Evolutionary conservation across 257 asterid genomes (phyloP).

Genomic region (Eucommia ulmoides): DNA sequence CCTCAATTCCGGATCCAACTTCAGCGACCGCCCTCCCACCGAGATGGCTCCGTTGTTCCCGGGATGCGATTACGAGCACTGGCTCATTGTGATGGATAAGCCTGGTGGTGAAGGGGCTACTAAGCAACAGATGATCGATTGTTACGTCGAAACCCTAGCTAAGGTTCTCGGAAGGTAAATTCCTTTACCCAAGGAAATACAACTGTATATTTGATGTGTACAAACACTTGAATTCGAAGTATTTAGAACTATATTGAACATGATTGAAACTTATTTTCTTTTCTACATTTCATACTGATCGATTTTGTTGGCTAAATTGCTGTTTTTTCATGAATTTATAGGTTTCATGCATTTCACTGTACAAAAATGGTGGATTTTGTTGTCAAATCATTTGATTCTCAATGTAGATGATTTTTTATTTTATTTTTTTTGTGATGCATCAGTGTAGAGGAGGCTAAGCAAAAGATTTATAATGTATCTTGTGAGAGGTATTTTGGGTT

Average conservation of each 20-base stretch:
- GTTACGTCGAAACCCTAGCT: slow-evolving; percentile 75
- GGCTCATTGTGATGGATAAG: slow-evolving; percentile 96
- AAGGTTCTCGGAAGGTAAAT: slow-evolving; percentile 78
- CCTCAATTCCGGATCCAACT: slow-evolving; percentile 62
- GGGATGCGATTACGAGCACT: slow-evolving; percentile 92
- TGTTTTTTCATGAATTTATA: too few relatives aligned
- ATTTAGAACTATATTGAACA: too few relatives aligned
- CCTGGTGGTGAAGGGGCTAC: slow-evolving; percentile 96
- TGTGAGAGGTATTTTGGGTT: slow-evolving; percentile 92
- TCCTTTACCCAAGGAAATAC: too few relatives aligned
- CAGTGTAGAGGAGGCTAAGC: slow-evolving; percentile 90
- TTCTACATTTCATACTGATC: too few relatives aligned
- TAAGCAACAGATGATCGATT: slow-evolving; percentile 87
- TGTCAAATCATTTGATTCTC: too few relatives aligned
- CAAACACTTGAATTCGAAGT: too few relatives aligned
- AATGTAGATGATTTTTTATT: background rate
- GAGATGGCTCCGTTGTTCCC: slow-evolving; percentile 97
- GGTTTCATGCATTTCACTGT: too few relatives aligned
- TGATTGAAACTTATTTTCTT: too few relatives aligned
- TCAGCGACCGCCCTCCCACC: slow-evolving; percentile 84
- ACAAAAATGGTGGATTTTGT: too few relatives aligned
- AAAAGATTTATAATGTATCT: slow-evolving; percentile 82
- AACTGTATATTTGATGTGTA: too few relatives aligned
- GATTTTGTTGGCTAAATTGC: too few relatives aligned
- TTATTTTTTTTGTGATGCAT: background rate